Evolutionary conservation across 1,284 basidiomycete species (phyloP), one percentile per base, ranked within the genome.

Genomic region (Marasmius fiardii): DNA sequence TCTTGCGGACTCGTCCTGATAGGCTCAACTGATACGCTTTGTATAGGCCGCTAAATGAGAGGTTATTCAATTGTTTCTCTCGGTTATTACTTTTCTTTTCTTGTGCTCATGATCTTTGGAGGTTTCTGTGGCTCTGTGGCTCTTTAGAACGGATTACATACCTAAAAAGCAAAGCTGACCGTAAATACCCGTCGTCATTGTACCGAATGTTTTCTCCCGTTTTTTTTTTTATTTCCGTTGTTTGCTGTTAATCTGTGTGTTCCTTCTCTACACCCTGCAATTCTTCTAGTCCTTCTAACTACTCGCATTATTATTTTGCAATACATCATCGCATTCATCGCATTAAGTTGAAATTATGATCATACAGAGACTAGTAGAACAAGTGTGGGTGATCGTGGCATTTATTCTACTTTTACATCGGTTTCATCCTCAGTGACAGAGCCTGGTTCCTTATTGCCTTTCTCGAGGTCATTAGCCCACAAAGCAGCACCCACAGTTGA

Each of bases 401-500:
- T n/a, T 26, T 26, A 47, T 10, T 47, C 44, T 26, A 47, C 28
- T 26, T 49, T 49, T 10, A 49, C 47, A 49, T 49, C 26, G 33
- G 31, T 31, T n/a, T 49, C 24, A 16, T 26, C 18, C 3, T 31
- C 14, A n/a, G 47, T 16, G 28, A 12, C 10, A 18, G 8, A 14
- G 26, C 23, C 28, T 24, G n/a, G n/a, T n/a, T n/a, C n/a, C n/a
- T n/a, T n/a, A n/a, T n/a, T n/a, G n/a, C 47, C 31, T 20, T 64
- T 70, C 67, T 88, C 84, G 8, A 86, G 58, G 54, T 86, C 79
- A 12, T 81, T 79, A 0, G 86, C 88, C 85, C 86, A 90, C 53
- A 91, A 69, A 2, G 88, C 88, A 0, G 87, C 87, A 23, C 88
- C 88, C 26, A 87, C 81, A 0, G 81, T 79, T 24, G 76, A 78